phyloP scores from a whole-genome alignment of 2,329 filamentous ascomycete species.

The Venturia nashicola region DNA sequence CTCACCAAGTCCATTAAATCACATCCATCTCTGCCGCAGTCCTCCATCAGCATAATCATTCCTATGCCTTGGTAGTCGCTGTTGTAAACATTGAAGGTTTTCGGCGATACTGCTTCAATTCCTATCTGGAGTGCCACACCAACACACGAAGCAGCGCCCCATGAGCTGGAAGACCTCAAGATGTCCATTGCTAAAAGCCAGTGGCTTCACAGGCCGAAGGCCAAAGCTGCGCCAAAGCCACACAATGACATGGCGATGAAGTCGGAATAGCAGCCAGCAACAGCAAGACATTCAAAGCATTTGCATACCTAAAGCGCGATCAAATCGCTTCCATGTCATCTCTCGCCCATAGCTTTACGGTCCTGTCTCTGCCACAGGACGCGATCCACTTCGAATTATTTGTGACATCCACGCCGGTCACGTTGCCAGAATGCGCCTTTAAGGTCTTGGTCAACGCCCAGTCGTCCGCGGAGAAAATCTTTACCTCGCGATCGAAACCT shows the following conservation, averaged over 20 bases:
- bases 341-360: conserved; percentile 89
- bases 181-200: background rate
- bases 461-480: conserved; percentile 91
- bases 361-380: conserved; percentile 86
- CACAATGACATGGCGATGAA: background rate
- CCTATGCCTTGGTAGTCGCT: background rate
- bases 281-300: background rate
- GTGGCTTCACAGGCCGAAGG: background rate
- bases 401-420: conserved; percentile 82
- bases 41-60: background rate
- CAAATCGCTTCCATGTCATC: conserved; percentile 51
- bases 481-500: conserved; percentile 91
- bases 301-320: background rate
- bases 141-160: background rate
- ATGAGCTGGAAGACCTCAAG: background rate
- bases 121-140: too few relatives aligned
- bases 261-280: background rate
- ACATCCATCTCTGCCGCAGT: background rate
- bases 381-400: conserved; percentile 83
- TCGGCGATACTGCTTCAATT: too few relatives aligned
- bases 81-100: background rate
- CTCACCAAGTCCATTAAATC: background rate
- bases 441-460: conserved; percentile 83
- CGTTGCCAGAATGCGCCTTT: conserved; percentile 82
- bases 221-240: background rate